phyloP scores from a whole-genome alignment of 495 filamentous ascomycete genomes.

The Penicillium roqueforti region DNA sequence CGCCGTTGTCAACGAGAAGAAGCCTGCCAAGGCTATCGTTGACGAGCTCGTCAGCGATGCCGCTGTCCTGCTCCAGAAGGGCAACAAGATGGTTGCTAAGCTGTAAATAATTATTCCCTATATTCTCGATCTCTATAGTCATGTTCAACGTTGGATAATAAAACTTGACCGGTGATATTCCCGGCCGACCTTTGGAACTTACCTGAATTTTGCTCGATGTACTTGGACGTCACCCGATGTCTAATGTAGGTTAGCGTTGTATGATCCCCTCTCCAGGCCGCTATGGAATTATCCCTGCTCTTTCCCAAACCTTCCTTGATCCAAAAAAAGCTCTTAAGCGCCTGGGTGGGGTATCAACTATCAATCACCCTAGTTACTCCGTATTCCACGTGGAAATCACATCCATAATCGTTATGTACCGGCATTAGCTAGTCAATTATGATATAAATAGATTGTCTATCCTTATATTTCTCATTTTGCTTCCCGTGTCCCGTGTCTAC shows the following conservation, averaged over 20 bases:
- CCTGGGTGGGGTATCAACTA: background rate
- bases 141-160: conserved; percentile 9
- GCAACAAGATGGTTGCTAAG: conserved; percentile 62
- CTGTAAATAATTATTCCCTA: conserved; percentile 43
- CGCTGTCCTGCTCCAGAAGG: conserved; percentile 60
- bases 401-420: background rate
- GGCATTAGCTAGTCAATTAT: background rate
- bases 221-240: background rate
- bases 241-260: background rate
- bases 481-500: too few species aligned
- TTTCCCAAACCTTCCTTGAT: background rate
- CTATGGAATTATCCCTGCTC: background rate
- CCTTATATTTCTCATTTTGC: background rate
- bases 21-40: conserved; percentile 85
- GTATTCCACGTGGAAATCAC: background rate
- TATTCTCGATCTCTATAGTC: conserved; percentile 8
- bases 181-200: background rate
- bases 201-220: background rate
- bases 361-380: background rate
- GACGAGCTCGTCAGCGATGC: conserved; percentile 93
- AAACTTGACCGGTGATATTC: background rate
- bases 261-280: background rate
- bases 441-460: background rate
- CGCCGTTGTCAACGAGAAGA: conserved; percentile 89
- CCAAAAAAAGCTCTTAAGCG: background rate